These are phyloP conservation scores for Pholiota adiposa DNA, from an alignment of 1,284 basidiomycete genomes.

Conservation along the genomic window DNA sequence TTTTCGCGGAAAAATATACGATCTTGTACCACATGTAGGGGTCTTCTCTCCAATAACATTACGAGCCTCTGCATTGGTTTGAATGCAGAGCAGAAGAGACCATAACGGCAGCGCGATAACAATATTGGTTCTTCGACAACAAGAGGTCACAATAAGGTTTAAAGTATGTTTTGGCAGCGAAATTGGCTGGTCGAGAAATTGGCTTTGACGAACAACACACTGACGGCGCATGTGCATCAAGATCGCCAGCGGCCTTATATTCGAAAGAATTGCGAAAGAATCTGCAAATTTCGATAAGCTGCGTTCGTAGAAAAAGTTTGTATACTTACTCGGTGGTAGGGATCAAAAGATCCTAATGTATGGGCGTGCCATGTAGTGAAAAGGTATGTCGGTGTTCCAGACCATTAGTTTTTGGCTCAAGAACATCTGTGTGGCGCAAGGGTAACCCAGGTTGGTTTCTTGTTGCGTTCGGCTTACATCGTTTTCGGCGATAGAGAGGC, in stretches of 20 bases:
- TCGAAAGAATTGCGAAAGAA: background rate
- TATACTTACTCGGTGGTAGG: background rate
- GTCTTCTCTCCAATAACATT: background rate
- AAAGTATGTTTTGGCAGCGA: background rate
- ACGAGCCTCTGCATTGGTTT: background rate
- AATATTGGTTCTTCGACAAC: background rate
- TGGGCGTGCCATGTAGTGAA: background rate
- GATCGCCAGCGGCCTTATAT: background rate
- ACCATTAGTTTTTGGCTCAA: background rate
- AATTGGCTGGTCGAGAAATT: background rate
- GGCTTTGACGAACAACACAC: background rate
- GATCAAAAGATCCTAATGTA: background rate
- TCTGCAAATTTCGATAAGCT: background rate
- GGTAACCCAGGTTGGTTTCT: background rate
- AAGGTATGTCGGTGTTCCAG: background rate
- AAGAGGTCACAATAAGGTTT: background rate
- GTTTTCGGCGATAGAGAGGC: background rate
- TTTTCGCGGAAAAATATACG: slow-evolving; percentile 13
- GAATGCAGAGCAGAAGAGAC: background rate
- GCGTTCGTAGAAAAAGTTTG: background rate
- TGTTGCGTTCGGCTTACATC: background rate
- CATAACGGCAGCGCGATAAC: background rate
- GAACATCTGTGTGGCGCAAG: background rate
- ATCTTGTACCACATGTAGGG: slow-evolving; percentile 11
- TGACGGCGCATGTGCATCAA: background rate